Evolutionary conservation across 345 rosid genomes (phyloP), one percentile per base, ranked within the genome.

Genomic region (Carallia brachiata): DNA sequence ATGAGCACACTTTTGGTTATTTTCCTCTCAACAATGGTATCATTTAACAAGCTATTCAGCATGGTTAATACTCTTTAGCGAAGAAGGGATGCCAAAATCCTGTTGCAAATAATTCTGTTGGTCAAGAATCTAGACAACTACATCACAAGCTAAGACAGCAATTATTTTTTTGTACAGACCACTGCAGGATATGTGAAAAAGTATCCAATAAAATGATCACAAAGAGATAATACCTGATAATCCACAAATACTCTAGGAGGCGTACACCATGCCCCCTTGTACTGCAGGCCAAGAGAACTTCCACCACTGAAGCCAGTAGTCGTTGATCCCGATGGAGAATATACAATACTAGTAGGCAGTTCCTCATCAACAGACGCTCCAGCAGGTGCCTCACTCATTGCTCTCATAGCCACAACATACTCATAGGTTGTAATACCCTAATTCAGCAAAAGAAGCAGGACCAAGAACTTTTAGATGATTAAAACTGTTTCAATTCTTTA

Each of bases 241-340:
- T 93, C 98, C 72, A 95, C 89, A 76, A 89, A 93, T 62, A 93
- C 87, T 83, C 98, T 81, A 31, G 98, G 98, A 78, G 97, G 96
- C 58, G 97, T 91, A 79, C 98, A 93, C 98, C 98, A 93, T 66
- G 84, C 87, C n/a, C 97, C 96, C 67, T 84, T 91, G 79, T 88
- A 82, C 78, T 87, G 91, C 71, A 87, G 81, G 40, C 94, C 94
- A 27, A 89, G 80, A 77, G 96, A 93, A 78, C 97, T 91, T 77
- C 97, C 96, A 54, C 92, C 96, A 72, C 98, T 93, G 78, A 87
- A 65, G 54, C 96, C 98, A 27, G 92, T 87, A 13, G 97, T 90
- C 19, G 97, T 89, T 40, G 98, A 93, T 67, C 97, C 94, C 5
- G 94, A 64, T 64, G 98, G 97, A 73, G 96, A 93, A 79, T 89